Evolutionary conservation across 129 eudicot genomes (phyloP).

Genomic region (Rutidosis leptorrhynchoides): DNA sequence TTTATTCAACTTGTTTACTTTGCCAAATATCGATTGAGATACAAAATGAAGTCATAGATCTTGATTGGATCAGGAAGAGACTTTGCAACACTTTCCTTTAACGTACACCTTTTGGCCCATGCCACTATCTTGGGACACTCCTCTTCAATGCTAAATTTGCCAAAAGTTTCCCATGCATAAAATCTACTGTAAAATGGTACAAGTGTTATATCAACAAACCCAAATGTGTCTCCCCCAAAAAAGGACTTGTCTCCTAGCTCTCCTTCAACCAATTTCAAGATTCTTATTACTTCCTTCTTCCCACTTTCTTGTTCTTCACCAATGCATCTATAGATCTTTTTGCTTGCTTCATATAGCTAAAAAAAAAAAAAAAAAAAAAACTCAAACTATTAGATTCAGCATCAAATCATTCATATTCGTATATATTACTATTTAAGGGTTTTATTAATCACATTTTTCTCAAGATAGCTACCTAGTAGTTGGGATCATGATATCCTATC

Average conservation of each 20-base stretch:
- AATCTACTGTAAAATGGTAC: slow-evolving; percentile 36
- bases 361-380: neutral
- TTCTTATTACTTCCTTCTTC: slow-evolving; percentile 29
- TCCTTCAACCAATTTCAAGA: slow-evolving; percentile 34
- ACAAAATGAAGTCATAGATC: slow-evolving; percentile 28
- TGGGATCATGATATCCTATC: too few relatives aligned
- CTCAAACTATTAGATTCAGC: too few relatives aligned
- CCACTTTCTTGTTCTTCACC: slow-evolving; percentile 33
- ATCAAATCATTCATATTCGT: too few relatives aligned
- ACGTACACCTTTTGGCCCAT: slow-evolving; percentile 40
- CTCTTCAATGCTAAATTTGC: slow-evolving; percentile 37
- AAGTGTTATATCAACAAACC: slow-evolving; percentile 37
- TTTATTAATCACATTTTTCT: too few relatives aligned
- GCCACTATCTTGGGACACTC: slow-evolving; percentile 36
- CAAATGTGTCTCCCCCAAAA: slow-evolving; percentile 38
- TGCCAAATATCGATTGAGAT: slow-evolving; percentile 18
- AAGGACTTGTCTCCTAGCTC: slow-evolving; percentile 36
- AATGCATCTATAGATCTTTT: slow-evolving; percentile 25
- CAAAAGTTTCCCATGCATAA: slow-evolving; percentile 37
- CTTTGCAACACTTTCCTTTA: slow-evolving; percentile 37
- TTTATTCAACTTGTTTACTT: slow-evolving; percentile 10
- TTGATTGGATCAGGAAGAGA: slow-evolving; percentile 33
- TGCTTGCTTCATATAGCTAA: slow-evolving; percentile 37
- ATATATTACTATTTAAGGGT: too few relatives aligned
- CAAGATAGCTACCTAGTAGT: too few relatives aligned